Evolutionary conservation across 2,329 filamentous ascomycete genomes (phyloP).

Genomic region (Bipolaris gigantea): DNA sequence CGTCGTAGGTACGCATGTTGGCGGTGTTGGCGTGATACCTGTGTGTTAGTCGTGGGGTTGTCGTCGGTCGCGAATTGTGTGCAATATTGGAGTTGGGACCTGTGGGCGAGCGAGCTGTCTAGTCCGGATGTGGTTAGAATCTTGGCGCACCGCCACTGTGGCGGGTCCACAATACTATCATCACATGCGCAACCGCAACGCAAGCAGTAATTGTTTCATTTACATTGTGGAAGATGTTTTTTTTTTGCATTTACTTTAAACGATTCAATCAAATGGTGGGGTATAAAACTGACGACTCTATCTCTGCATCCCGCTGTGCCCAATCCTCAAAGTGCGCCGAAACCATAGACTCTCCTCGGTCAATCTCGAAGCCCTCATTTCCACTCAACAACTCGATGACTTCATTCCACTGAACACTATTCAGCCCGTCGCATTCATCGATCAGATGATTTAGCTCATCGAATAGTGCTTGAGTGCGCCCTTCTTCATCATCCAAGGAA

Average conservation of each 20-base stretch:
- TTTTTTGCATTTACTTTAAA: too few relatives aligned
- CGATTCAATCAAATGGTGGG: too few relatives aligned
- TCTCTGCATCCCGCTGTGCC: neutral
- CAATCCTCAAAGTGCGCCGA: too few relatives aligned
- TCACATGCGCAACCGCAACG: neutral
- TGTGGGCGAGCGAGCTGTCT: slow-evolving; percentile 23
- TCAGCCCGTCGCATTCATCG: neutral
- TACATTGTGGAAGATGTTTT: neutral
- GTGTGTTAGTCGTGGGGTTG: slow-evolving; percentile 43
- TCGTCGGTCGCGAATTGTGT: slow-evolving; percentile 30
- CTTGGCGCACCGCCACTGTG: slow-evolving; percentile 18
- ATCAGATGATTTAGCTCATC: neutral
- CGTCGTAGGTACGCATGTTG: slow-evolving; percentile 78
- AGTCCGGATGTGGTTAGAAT: slow-evolving; percentile 8
- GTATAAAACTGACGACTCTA: neutral
- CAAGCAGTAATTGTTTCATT: neutral
- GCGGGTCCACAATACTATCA: slow-evolving; percentile 1
- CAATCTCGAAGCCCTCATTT: neutral
- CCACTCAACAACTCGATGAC: neutral
- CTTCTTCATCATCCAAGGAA: neutral
- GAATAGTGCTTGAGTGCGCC: neutral
- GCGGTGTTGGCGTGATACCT: slow-evolving; percentile 50
- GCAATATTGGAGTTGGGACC: slow-evolving; percentile 34
- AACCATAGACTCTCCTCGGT: too few relatives aligned
- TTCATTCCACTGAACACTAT: neutral